phyloP scores from a whole-genome alignment of 352 stramenopile species.

The Globisporangium orthogonon region DNA sequence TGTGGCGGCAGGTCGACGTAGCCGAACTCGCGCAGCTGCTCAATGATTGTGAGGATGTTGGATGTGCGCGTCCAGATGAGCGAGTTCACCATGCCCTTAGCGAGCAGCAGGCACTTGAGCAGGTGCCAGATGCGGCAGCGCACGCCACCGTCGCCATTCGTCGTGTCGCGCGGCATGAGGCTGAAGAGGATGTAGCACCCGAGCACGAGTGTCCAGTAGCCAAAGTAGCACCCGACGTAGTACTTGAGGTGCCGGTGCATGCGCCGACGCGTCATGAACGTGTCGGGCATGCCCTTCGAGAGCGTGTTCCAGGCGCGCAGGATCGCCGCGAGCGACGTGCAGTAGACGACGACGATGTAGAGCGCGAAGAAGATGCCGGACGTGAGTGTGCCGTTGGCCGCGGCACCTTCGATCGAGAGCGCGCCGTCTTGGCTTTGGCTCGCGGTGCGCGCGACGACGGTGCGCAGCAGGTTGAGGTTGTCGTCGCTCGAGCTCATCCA shows the following conservation, averaged over 20 bases:
- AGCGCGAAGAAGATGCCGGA: conserved; percentile 74
- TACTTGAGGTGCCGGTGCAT: conserved; percentile 84
- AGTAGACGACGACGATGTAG: conserved; percentile 81
- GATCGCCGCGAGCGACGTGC: conserved; percentile 67
- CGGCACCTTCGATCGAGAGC: conserved; percentile 5
- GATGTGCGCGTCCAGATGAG: conserved; percentile 83
- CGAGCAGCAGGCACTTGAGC: conserved; percentile 58
- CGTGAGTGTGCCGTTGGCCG: conserved; percentile 34
- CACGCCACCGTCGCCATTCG: conserved; percentile 16
- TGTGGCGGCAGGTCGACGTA: conserved; percentile 53
- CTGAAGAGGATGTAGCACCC: conserved; percentile 65
- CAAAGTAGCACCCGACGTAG: conserved; percentile 85
- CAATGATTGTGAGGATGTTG: conserved; percentile 71
- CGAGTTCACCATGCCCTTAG: conserved; percentile 76
- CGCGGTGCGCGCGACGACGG: neutral
- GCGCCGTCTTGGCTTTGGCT: neutral
- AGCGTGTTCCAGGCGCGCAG: conserved; percentile 78
- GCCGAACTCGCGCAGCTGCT: conserved; percentile 56
- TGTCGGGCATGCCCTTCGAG: conserved; percentile 65
- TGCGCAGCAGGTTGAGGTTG: conserved; percentile 17
- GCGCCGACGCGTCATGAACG: conserved; percentile 64
- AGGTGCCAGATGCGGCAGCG: conserved; percentile 70
- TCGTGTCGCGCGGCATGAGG: conserved; percentile 34
- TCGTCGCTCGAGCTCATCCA: conserved; percentile 64
- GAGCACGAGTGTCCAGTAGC: conserved; percentile 77